Conservation (phyloP, 2,329 filamentous ascomycete species). For the Penicillium freii region DNA sequence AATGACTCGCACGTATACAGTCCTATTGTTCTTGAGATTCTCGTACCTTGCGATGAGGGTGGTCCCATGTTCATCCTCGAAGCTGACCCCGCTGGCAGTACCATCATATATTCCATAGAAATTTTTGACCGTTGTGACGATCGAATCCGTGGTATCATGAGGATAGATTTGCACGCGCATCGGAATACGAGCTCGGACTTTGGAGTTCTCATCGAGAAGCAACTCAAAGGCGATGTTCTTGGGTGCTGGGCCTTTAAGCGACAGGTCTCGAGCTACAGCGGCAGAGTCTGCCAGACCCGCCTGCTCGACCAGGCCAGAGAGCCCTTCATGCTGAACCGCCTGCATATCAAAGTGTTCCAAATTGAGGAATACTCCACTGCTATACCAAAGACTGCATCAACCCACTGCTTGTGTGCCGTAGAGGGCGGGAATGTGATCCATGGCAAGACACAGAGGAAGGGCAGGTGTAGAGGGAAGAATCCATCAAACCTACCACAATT, state of each 20-base stretch:
- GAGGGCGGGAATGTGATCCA: conserved; percentile 25
- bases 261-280: conserved; percentile 33
- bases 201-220: conserved; percentile 57
- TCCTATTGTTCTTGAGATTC: conserved; percentile 90
- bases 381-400: conserved; percentile 36
- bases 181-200: conserved; percentile 60
- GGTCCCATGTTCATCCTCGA: conserved; percentile 85
- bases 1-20: conserved; percentile 86
- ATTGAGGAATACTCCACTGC: conserved; percentile 29
- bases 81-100: conserved; percentile 80
- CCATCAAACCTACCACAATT: conserved; percentile 41
- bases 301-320: conserved; percentile 35
- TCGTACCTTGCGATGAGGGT: conserved; percentile 94
- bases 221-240: conserved; percentile 67
- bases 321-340: conserved; percentile 35
- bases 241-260: conserved; percentile 41
- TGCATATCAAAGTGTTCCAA: conserved; percentile 37
- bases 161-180: conserved; percentile 81
- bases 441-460: conserved; percentile 27
- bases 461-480: conserved; percentile 28
- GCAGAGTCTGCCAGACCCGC: conserved; percentile 26
- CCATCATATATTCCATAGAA: conserved; percentile 94
- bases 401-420: conserved; percentile 31
- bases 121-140: conserved; percentile 97
- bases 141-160: conserved; percentile 95